Percentiles rank a stretch among this genome's conserved stretches.
phyloP scores from a whole-genome alignment of 176 grass and related monocot genomes.

The Microstegium vimineum region DNA sequence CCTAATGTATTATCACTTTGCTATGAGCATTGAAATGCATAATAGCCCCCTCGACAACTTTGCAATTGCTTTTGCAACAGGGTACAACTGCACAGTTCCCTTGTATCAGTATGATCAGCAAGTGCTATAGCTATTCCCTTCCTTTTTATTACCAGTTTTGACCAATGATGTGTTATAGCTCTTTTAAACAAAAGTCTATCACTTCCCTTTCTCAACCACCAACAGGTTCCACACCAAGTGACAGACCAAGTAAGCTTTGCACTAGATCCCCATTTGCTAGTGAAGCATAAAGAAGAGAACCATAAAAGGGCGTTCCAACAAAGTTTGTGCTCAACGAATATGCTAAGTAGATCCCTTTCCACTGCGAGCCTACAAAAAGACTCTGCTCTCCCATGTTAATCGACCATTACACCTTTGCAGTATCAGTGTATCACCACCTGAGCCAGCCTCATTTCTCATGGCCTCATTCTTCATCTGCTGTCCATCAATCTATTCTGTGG shows the following conservation, averaged over 20 bases:
- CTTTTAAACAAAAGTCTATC: not conserved
- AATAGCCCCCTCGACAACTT: not conserved
- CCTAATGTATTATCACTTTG: not conserved
- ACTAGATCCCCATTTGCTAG: conserved; percentile 29
- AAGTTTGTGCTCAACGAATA: conserved; percentile 44
- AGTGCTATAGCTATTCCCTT: not conserved
- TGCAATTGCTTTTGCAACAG: not conserved
- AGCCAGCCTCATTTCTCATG: conserved; percentile 14
- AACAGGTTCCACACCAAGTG: conserved; percentile 23
- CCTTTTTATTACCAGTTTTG: not conserved
- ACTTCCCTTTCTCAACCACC: conserved; percentile 27
- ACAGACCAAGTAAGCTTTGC: conserved; percentile 25
- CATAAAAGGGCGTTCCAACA: not conserved
- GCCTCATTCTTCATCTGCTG: not conserved
- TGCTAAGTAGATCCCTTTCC: conserved; percentile 39
- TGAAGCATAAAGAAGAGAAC: conserved; percentile 33
- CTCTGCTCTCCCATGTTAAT: conserved; percentile 5
- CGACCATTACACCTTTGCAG: not conserved
- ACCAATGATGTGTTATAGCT: not conserved
- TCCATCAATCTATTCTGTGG: not conserved
- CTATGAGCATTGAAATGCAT: not conserved
- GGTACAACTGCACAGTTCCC: not conserved
- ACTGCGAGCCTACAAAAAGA: conserved; percentile 46
- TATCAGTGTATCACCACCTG: not conserved
- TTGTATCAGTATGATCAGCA: not conserved